These are phyloP conservation scores for Arctium minus DNA, from an alignment of 129 eudicot species.

Conservation along the genomic window DNA sequence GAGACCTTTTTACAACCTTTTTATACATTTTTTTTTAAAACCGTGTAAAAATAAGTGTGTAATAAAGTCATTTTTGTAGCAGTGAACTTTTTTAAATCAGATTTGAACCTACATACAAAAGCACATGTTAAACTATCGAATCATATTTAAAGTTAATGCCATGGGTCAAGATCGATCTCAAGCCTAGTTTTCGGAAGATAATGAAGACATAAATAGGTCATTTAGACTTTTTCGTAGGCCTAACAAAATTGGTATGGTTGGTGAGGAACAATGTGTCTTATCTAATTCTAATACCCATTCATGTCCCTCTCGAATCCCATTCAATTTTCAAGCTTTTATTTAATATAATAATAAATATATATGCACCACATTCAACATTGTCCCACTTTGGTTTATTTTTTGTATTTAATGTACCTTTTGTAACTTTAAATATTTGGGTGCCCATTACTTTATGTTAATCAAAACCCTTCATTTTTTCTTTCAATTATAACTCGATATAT, in stretches of 20 bases:
- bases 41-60: too few species aligned
- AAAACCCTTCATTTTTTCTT: not conserved
- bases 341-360: conserved; percentile 7
- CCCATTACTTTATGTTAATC: not conserved
- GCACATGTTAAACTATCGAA: not conserved
- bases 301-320: conserved; percentile 25
- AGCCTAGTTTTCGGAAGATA: not conserved
- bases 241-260: conserved; percentile 35
- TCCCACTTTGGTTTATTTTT: conserved; percentile 26
- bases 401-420: not conserved
- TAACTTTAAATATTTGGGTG: not conserved
- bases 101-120: not conserved
- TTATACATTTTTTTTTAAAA: too few species aligned
- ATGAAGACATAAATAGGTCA: conserved; percentile 17
- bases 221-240: conserved; percentile 23
- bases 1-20: too few species aligned
- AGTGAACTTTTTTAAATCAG: not conserved
- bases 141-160: not conserved
- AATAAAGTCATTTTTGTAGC: too few species aligned
- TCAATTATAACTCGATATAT: not conserved
- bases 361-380: conserved; percentile 12
- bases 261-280: conserved; percentile 36
- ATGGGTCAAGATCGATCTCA: not conserved
- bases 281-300: conserved; percentile 35
- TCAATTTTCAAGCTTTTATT: not conserved